A percentile compares a stretch with the other conserved stretches of the same genome.
These are phyloP conservation scores for Aspergillus pseudoviridinutans DNA, from an alignment of 2,329 filamentous ascomycete species.

Conservation along the genomic window DNA sequence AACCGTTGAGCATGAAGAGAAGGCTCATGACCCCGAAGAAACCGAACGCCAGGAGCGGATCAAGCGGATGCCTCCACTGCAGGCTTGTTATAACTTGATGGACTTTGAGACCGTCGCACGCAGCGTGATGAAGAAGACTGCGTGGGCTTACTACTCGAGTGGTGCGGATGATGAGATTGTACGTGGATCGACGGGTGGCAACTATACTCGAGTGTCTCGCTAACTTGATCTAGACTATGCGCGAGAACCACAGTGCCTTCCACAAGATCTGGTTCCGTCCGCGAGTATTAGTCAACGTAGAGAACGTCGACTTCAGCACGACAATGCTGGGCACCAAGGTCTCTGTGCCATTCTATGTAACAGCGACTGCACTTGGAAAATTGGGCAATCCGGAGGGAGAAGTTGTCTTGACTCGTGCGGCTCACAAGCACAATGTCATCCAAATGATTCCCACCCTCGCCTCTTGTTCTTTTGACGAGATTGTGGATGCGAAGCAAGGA, in stretches of 20 bases:
- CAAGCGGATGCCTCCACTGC: constrained; percentile 69
- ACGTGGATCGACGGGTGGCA: constrained; percentile 12
- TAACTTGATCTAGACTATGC: constrained; percentile 63
- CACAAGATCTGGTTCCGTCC: constrained; percentile 98
- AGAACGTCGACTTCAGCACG: constrained; percentile 78
- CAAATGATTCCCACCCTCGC: constrained; percentile 99
- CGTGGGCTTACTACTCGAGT: constrained; percentile 97
- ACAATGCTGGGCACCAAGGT: constrained; percentile 89
- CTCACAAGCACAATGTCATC: constrained; percentile 80
- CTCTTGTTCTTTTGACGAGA: constrained; percentile 96
- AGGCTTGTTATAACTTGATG: constrained; percentile 88
- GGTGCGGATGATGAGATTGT: constrained; percentile 88
- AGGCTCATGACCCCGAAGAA: constrained; percentile 67
- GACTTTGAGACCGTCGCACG: constrained; percentile 95
- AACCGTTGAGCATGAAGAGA: constrained; percentile 66
- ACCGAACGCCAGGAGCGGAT: constrained; percentile 70
- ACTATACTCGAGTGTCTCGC: constrained; percentile 8
- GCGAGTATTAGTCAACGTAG: constrained; percentile 81
- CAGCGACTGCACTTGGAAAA: constrained; percentile 92
- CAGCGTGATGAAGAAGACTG: constrained; percentile 88
- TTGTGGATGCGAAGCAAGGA: constrained; percentile 74
- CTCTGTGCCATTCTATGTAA: constrained; percentile 90
- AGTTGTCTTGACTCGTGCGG: constrained; percentile 80
- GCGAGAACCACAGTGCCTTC: constrained; percentile 93
- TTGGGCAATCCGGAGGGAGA: constrained; percentile 92